Percentiles rank a stretch among this genome's conserved stretches.
phyloP scores from a whole-genome alignment of 2,329 filamentous ascomycete genomes.

The Fusarium liriodendri region DNA sequence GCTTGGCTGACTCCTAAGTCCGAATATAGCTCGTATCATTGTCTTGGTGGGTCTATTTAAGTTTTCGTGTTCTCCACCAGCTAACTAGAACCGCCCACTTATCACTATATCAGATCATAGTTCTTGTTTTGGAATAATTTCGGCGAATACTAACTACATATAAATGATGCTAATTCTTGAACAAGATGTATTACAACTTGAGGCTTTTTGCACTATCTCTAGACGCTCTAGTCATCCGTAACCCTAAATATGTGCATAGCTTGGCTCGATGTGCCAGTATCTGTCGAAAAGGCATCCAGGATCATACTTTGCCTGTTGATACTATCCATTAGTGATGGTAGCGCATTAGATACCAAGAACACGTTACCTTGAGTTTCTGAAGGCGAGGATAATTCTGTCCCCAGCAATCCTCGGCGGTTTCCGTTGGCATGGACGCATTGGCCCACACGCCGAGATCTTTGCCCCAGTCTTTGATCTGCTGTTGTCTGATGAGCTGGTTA shows the following conservation, averaged over 20 bases:
- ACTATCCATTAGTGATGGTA: background rate
- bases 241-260: background rate
- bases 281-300: background rate
- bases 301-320: background rate
- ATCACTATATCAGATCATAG: background rate
- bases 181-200: too few species aligned
- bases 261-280: background rate
- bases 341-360: rapidly evolving
- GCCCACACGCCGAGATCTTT: background rate
- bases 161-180: too few species aligned
- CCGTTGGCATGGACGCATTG: background rate
- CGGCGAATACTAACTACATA: too few species aligned
- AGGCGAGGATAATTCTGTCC: background rate
- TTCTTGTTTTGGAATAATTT: background rate
- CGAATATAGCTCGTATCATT: background rate
- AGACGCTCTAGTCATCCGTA: background rate
- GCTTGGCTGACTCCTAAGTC: background rate
- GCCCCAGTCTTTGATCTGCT: background rate
- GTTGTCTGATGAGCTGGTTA: background rate
- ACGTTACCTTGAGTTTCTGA: background rate
- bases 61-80: too few species aligned
- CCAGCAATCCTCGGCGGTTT: background rate
- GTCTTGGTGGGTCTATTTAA: background rate
- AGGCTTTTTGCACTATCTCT: background rate
- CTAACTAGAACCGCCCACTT: background rate